Evolutionary conservation across 148 eudicot genomes (phyloP).

Genomic region (Rhododendron simsii): DNA sequence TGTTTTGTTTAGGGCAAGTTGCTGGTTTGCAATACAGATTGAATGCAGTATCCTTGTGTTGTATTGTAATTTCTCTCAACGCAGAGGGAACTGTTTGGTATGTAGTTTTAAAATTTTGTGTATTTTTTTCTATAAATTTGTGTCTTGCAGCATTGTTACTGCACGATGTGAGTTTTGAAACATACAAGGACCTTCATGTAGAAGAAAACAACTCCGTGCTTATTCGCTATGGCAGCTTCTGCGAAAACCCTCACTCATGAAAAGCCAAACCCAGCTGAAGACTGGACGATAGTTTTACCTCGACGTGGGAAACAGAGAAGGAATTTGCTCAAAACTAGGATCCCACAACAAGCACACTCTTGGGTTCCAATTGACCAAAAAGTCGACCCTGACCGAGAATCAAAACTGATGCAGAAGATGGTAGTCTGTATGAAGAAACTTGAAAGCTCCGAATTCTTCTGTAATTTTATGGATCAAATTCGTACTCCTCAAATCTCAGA

Average conservation of each 20-base stretch:
- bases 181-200: neutral
- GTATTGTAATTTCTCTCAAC: neutral
- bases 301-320: constrained; percentile 49
- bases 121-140: too few species aligned
- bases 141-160: neutral
- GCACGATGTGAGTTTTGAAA: neutral
- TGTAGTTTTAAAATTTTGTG: too few species aligned
- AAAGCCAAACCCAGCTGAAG: constrained; percentile 26
- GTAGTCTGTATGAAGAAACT: constrained; percentile 44
- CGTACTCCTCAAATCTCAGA: constrained; percentile 29
- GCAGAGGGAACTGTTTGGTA: neutral
- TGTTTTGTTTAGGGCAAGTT: neutral
- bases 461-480: constrained; percentile 44
- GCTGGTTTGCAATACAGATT: neutral
- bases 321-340: constrained; percentile 16
- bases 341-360: constrained; percentile 21
- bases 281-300: constrained; percentile 72
- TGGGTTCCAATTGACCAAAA: constrained; percentile 53
- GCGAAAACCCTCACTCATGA: constrained; percentile 27
- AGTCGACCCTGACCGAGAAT: constrained; percentile 37
- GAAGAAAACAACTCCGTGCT: neutral
- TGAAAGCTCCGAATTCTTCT: constrained; percentile 50
- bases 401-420: constrained; percentile 54
- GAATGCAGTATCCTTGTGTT: neutral
- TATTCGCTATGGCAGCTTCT: constrained; percentile 33